Evolutionary conservation across 306 rosid genomes (phyloP), one percentile per base, ranked within the genome.

Genomic region (Coriaria nepalensis): DNA sequence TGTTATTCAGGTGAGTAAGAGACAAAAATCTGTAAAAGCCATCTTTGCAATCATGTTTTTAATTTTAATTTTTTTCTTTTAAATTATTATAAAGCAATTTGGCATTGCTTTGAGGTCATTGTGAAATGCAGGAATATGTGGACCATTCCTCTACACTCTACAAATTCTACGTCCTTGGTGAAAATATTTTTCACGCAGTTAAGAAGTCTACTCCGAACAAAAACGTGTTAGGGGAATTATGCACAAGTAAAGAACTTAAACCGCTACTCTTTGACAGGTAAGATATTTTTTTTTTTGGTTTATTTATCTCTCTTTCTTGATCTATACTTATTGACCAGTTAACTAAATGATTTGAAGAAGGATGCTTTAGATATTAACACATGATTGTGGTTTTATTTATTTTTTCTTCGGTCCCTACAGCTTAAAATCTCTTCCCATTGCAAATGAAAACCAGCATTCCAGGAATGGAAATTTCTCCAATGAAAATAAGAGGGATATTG

Each of bases 91-190:
- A n/a, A n/a, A n/a, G n/a, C n/a, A n/a, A n/a, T n/a, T n/a, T n/a
- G n/a, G n/a, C n/a, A n/a, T n/a, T n/a, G n/a, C n/a, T n/a, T n/a
- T n/a, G n/a, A n/a, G 36, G 7, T 35, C 13, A 10, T 33, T 5
- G 13, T 58, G 57, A 44, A 53, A 55, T 75, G 63, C 78, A 84
- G 79, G 97, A 84, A 73, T 90, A 90, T 9, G 93, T 90, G 72
- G 84, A 81, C 53, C 97, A 90, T 68, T 90, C 94, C 33, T 84
- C 95, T 6, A 84, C 74, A 8, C 63, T 84, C 72, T 84, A 80
- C 73, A 81, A 90, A 56, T 81, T 83, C 55, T 90, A 90, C 37
- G 74, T 84, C 47, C 66, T 84, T 73, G 95, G 92, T 2, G 94
- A 81, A 50, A 73, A 84, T 59, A 52, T 63, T 51, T 90, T 81